Evolutionary conservation across 202 grass and related monocot genomes (phyloP).

Genomic region (Zoysia matrella): DNA sequence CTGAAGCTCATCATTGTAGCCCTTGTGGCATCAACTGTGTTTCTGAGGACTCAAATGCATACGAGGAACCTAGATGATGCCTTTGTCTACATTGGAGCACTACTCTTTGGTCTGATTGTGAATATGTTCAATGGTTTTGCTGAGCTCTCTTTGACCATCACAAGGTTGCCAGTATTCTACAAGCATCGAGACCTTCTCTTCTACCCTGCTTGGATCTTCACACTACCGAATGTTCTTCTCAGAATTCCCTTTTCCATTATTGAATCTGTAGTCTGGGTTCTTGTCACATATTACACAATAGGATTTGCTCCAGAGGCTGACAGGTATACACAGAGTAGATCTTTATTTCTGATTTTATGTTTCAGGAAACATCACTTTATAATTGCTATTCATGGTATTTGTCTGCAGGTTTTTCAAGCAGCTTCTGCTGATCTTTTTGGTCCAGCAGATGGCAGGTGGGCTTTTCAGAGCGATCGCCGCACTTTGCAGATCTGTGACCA

Average conservation of each 20-base stretch:
- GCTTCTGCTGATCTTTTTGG: constrained; percentile 84
- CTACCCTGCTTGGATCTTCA: too few relatives aligned
- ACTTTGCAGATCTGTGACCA: too few relatives aligned
- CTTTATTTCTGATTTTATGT: background rate
- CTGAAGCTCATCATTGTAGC: constrained; percentile 37
- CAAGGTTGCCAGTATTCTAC: constrained; percentile 94
- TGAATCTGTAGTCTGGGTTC: constrained; percentile 62
- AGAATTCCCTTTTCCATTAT: too few relatives aligned
- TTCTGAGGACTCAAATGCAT: too few relatives aligned
- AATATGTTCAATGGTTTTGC: constrained; percentile 99
- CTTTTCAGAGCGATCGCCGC: constrained; percentile 69
- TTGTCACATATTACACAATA: constrained; percentile 86
- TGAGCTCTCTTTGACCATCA: constrained; percentile 83
- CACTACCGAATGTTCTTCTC: too few relatives aligned
- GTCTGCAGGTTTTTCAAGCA: constrained; percentile 93
- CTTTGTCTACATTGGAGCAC: constrained; percentile 54
- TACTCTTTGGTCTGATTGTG: constrained; percentile 80
- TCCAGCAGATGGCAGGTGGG: constrained; percentile 93
- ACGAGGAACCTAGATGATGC: too few relatives aligned
- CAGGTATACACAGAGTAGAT: constrained; percentile 51
- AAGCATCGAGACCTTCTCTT: constrained; percentile 39
- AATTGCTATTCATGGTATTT: constrained; percentile 21
- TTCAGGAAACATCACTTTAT: constrained; percentile 24
- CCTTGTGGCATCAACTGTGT: too few relatives aligned
- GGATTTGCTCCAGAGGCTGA: constrained; percentile 94